Conservation (phyloP, 2,329 filamentous ascomycete species). For the Bipolaris sorokiniana region DNA sequence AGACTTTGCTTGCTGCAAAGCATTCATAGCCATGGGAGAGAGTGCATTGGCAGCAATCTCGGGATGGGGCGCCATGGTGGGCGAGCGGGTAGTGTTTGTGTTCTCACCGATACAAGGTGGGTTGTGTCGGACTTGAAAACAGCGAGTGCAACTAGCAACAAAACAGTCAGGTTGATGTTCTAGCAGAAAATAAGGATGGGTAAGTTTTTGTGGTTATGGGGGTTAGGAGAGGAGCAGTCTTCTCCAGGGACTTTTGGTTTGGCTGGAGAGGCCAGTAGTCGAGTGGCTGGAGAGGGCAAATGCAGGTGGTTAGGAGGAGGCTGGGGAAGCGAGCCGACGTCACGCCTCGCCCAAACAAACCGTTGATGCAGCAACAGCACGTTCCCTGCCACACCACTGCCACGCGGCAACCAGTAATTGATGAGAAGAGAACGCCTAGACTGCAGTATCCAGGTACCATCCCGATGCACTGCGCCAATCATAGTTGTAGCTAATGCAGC, state of each 20-base stretch:
- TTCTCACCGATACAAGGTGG: slow-evolving; percentile 11
- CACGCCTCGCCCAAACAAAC: slow-evolving; percentile 26
- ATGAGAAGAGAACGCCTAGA: background rate
- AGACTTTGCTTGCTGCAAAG: slow-evolving; percentile 37
- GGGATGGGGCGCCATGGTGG: slow-evolving; percentile 42
- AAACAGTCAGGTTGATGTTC: slow-evolving; percentile 23
- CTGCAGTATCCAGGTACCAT: background rate
- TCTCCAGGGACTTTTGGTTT: slow-evolving; percentile 21
- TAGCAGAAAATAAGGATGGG: slow-evolving; percentile 15
- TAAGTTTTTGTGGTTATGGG: slow-evolving; percentile 13
- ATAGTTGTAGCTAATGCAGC: background rate
- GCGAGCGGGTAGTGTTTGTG: slow-evolving; percentile 21
- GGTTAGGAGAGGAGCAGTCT: slow-evolving; percentile 12
- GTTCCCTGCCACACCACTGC: slow-evolving; percentile 5
- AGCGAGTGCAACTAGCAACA: slow-evolving; percentile 26
- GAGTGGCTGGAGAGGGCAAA: slow-evolving; percentile 15
- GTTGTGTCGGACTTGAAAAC: background rate
- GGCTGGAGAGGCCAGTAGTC: slow-evolving; percentile 8
- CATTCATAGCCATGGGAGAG: slow-evolving; percentile 41
- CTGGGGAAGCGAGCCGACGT: slow-evolving; percentile 20
- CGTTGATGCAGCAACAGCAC: slow-evolving; percentile 25
- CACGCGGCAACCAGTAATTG: slow-evolving; percentile 13
- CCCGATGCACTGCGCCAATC: background rate
- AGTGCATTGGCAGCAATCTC: slow-evolving; percentile 30
- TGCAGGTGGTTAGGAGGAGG: slow-evolving; percentile 23